Evolutionary conservation across 75 land plant species (phyloP), one percentile per base, ranked within the genome.

Genomic region (Isoetes taiwanensis): DNA sequence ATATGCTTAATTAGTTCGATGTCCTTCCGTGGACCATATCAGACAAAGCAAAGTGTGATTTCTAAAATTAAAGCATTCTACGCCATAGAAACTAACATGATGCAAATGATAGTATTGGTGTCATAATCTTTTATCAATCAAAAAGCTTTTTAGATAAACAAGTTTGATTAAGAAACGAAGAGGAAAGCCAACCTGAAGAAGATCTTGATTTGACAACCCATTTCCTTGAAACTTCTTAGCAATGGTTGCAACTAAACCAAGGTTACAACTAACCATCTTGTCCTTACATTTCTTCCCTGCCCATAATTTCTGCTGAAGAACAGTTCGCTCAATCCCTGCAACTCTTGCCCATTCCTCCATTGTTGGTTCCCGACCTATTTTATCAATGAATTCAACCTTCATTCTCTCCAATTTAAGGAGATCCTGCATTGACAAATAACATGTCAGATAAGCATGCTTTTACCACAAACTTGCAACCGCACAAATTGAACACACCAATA

Each of bases 211-310:
- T n/a, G n/a, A n/a, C n/a, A n/a, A n/a, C n/a, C n/a, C n/a, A n/a
- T n/a, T n/a, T n/a, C n/a, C n/a, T n/a, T n/a, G n/a, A n/a, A n/a
- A n/a, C n/a, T n/a, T n/a, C n/a, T n/a, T n/a, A n/a, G n/a, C n/a
- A n/a, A n/a, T n/a, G n/a, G n/a, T n/a, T n/a, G n/a, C 14, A 30
- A 86, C 81, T 53, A 86, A 64, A 26, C 87, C 67, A 19, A 90
- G 55, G 61, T 90, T 90, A 69, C 93, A 80, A 32, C 63, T 80
- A 17, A 90, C 72, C 87, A 90, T 90, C 59, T 70, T 82, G 28
- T 90, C 82, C 71, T 74, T 86, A 58, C 83, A 86, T 30, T 53
- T 46, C 70, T 73, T 72, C 27, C 87, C 93, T 67, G 53, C 69
- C 24, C 64, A 70, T 50, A 86, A 41, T 3, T 81, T 78, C 23